Evolutionary conservation across 2,329 filamentous ascomycete species (phyloP).

Genomic region (Beauveria varroae): DNA sequence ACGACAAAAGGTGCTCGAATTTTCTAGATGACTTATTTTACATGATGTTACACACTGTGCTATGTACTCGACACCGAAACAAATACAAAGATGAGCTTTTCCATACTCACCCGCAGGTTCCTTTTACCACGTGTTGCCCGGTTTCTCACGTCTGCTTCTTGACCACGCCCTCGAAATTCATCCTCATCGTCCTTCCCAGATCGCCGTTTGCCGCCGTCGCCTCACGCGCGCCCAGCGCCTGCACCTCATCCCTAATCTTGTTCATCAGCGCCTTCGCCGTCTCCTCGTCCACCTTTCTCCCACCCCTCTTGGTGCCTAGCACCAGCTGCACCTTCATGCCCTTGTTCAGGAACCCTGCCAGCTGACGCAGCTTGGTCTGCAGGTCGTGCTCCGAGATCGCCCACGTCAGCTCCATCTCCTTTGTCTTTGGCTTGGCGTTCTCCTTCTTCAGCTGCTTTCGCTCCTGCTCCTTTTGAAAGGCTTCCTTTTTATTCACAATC

Average conservation of each 20-base stretch:
- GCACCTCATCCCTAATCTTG: constrained; percentile 27
- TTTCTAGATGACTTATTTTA: not conserved
- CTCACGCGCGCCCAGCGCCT: constrained; percentile 34
- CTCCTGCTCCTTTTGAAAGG: constrained; percentile 35
- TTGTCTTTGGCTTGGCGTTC: constrained; percentile 39
- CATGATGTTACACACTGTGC: not conserved
- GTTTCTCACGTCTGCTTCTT: constrained; percentile 11
- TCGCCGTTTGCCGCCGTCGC: constrained; percentile 37
- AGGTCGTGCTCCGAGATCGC: constrained; percentile 72
- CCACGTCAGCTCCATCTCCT: constrained; percentile 89
- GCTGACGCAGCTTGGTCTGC: constrained; percentile 58
- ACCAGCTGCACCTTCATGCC: constrained; percentile 69
- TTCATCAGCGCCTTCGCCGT: constrained; percentile 54
- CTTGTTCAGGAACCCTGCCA: constrained; percentile 63
- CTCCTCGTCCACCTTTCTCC: constrained; percentile 48
- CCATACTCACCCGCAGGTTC: not conserved
- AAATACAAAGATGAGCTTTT: not conserved
- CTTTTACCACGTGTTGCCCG: not conserved
- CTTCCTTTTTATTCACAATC: constrained; percentile 52
- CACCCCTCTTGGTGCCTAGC: constrained; percentile 58
- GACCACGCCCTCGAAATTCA: constrained; percentile 33
- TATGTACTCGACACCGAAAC: not conserved
- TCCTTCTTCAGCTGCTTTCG: constrained; percentile 37
- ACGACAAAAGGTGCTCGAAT: not conserved
- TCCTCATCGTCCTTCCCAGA: constrained; percentile 33